A percentile compares a stretch with the other conserved stretches of the same genome.
Evolutionary conservation across 805 yeast species (phyloP).

Genomic region (Kuraishia floccosa): DNA sequence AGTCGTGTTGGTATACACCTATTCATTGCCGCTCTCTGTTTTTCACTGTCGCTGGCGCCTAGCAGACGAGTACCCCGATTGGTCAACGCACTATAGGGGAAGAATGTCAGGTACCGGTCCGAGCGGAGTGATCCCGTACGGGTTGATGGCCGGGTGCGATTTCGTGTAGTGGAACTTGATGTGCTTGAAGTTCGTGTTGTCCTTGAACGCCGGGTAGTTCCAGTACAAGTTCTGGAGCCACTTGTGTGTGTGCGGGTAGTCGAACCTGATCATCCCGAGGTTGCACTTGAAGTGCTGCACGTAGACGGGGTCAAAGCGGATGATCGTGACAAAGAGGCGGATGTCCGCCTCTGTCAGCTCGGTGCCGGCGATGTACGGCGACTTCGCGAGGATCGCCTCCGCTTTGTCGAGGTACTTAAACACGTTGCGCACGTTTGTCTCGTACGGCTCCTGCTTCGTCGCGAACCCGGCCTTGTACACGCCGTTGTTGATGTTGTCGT

Average conservation of each 20-base stretch:
- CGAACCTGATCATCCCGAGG: conserved; percentile 63
- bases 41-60: no score
- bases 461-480: conserved; percentile 93
- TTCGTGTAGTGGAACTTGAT: conserved; percentile 87
- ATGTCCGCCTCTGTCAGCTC: conserved; percentile 84
- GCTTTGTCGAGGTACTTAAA: conserved; percentile 62
- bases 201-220: conserved; percentile 59
- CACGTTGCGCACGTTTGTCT: conserved; percentile 47
- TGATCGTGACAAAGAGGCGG: conserved; percentile 75
- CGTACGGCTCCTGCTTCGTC: conserved; percentile 72
- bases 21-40: no score
- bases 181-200: conserved; percentile 80
- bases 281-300: conserved; percentile 95
- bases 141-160: conserved; percentile 74
- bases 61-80: no score
- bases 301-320: conserved; percentile 88
- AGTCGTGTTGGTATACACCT: no score
- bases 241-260: conserved; percentile 67
- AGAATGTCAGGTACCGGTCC: conserved; percentile 80
- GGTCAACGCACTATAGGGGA: no score
- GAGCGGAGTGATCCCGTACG: conserved; percentile 70
- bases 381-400: conserved; percentile 44
- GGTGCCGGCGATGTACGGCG: conserved; percentile 45
- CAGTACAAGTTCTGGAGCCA: conserved; percentile 84
- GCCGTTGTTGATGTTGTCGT: conserved; percentile 81